phyloP scores from a whole-genome alignment of 2,329 filamentous ascomycete genomes.

The Alternaria viburni region DNA sequence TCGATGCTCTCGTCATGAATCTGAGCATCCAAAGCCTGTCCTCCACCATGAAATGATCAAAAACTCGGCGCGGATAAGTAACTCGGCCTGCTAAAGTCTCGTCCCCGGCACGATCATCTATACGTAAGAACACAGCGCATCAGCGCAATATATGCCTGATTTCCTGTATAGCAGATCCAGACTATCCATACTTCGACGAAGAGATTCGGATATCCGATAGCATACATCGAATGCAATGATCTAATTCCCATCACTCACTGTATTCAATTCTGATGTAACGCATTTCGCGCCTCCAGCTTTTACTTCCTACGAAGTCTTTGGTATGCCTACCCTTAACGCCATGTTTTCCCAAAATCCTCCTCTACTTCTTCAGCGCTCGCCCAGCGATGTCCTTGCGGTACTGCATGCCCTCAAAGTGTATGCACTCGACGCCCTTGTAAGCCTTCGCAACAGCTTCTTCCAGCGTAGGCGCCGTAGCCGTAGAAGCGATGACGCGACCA shows the following conservation, averaged over 20 bases:
- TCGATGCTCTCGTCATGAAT: neutral
- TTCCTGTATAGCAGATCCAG: accelerated
- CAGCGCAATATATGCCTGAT: neutral
- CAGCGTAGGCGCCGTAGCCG: conserved; percentile 75
- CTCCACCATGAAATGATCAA: accelerated
- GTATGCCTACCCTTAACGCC: conserved; percentile 6
- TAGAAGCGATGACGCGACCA: conserved; percentile 93
- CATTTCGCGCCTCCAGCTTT: neutral
- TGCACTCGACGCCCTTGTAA: conserved; percentile 81
- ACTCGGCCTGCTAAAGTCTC: accelerated
- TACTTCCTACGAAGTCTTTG: neutral
- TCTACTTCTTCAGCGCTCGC: conserved; percentile 50
- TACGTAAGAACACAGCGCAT: neutral
- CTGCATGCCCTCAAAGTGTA: conserved; percentile 88
- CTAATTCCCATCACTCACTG: neutral
- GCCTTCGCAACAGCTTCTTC: conserved; percentile 83
- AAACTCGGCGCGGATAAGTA: neutral
- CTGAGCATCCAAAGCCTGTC: neutral
- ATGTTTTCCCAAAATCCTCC: neutral
- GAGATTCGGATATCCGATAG: neutral
- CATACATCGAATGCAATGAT: neutral
- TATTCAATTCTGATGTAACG: neutral
- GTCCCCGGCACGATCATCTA: neutral
- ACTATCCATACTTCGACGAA: neutral
- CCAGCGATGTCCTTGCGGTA: conserved; percentile 88